Percentiles rank a stretch among this genome's conserved stretches.
These are phyloP conservation scores for Colletotrichum tropicale DNA, from an alignment of 2,329 filamentous ascomycete genomes.

Conservation along the genomic window DNA sequence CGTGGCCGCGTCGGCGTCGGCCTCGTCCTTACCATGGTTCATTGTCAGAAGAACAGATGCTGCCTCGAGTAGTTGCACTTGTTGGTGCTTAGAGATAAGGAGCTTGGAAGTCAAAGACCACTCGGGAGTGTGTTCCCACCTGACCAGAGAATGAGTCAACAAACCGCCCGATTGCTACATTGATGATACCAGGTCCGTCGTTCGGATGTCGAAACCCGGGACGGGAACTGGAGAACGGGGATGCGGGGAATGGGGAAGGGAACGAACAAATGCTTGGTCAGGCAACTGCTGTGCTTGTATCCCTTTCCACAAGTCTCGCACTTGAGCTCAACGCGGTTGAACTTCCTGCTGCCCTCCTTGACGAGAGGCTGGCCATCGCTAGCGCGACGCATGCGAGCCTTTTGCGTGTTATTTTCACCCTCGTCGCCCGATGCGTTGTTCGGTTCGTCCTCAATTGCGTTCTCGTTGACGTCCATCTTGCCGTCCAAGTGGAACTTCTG, in stretches of 20 bases:
- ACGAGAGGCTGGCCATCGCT: slow-evolving; percentile 86
- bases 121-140: slow-evolving; percentile 99
- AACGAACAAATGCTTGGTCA: slow-evolving; percentile 99
- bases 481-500: slow-evolving; percentile 56
- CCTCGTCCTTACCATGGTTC: slow-evolving; percentile 58
- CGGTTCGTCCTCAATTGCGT: slow-evolving; percentile 73
- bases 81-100: slow-evolving; percentile 98
- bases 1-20: slow-evolving; percentile 60
- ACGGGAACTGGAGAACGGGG: slow-evolving; percentile 28
- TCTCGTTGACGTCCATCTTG: slow-evolving; percentile 58
- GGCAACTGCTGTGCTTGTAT: slow-evolving; percentile 99
- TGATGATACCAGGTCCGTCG: neutral
- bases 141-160: slow-evolving; percentile 50
- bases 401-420: slow-evolving; percentile 48
- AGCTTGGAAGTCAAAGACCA: slow-evolving; percentile 98
- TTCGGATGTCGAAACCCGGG: slow-evolving; percentile 31
- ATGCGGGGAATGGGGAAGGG: slow-evolving; percentile 58
- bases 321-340: slow-evolving; percentile 83
- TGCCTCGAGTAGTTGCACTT: slow-evolving; percentile 95
- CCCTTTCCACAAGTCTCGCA: slow-evolving; percentile 99
- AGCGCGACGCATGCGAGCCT: slow-evolving; percentile 63
- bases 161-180: slow-evolving; percentile 17
- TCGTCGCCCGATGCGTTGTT: slow-evolving; percentile 63
- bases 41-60: slow-evolving; percentile 95
- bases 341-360: slow-evolving; percentile 84